These are phyloP conservation scores for Scalesia atractyloides DNA, from an alignment of 129 eudicot species.

Conservation along the genomic window DNA sequence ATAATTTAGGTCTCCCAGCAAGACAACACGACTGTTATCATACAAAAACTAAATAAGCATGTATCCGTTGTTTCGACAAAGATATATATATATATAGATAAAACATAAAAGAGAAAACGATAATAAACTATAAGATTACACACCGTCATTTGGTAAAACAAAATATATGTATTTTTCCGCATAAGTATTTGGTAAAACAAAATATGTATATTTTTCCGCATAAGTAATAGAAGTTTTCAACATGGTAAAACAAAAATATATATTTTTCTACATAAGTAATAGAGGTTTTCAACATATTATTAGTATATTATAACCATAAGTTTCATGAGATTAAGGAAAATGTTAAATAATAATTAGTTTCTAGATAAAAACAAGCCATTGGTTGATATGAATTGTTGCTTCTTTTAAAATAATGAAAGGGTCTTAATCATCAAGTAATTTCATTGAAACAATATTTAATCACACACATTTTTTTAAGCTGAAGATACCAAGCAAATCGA, in stretches of 20 bases:
- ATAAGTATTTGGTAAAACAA: no score
- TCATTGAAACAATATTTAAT: neutral
- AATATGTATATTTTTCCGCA: neutral
- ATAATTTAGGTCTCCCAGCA: slow-evolving; percentile 80
- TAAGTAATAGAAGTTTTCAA: neutral
- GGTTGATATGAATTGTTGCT: neutral
- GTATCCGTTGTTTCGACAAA: neutral
- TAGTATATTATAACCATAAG: neutral
- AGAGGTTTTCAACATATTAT: neutral
- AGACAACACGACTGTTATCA: slow-evolving; percentile 56
- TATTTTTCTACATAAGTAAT: neutral
- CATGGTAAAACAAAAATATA: neutral
- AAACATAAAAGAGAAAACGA: no score
- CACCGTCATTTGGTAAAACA: neutral
- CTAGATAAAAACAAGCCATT: neutral
- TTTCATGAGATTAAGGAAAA: neutral
- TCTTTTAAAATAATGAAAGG: neutral
- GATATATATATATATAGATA: neutral
- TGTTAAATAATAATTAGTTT: neutral
- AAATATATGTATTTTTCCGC: neutral
- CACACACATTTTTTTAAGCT: neutral
- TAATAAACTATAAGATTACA: no score
- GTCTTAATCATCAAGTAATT: neutral
- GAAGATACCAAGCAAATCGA: neutral
- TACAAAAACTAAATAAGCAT: neutral